Evolutionary conservation across 2,329 filamentous ascomycete species (phyloP).

Genomic region (Myriosclerotinia scirpicola): DNA sequence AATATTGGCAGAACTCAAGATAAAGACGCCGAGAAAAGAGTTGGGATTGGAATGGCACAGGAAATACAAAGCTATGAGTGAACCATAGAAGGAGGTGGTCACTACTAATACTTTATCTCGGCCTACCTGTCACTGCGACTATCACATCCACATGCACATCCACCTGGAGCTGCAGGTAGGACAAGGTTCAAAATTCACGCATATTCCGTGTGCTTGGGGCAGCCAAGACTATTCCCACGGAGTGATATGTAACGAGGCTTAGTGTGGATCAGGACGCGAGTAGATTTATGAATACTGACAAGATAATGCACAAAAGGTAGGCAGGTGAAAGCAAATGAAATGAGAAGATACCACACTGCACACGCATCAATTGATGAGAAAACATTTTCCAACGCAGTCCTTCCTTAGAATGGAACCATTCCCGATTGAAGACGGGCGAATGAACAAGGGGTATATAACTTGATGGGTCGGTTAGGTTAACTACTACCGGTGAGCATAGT

Average conservation of each 20-base stretch:
- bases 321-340: neutral
- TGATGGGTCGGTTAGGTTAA: neutral
- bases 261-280: neutral
- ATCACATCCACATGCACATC: neutral
- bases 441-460: neutral
- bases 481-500: neutral
- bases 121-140: neutral
- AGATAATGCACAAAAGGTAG: neutral
- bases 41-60: neutral
- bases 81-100: neutral
- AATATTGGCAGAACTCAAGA: neutral
- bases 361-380: neutral
- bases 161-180: neutral
- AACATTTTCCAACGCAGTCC: slow-evolving; percentile 3
- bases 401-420: neutral
- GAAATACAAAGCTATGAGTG: neutral
- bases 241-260: neutral
- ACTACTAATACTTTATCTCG: slow-evolving; percentile 18
- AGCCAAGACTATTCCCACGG: slow-evolving; percentile 1
- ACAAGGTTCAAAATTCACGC: neutral
- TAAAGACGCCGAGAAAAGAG: neutral
- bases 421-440: neutral
- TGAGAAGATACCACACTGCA: neutral
- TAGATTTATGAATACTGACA: neutral
- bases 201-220: slow-evolving; percentile 12